Evolutionary conservation across 306 rosid species (phyloP), one percentile per base, ranked within the genome.

Genomic region (Comarum palustre): DNA sequence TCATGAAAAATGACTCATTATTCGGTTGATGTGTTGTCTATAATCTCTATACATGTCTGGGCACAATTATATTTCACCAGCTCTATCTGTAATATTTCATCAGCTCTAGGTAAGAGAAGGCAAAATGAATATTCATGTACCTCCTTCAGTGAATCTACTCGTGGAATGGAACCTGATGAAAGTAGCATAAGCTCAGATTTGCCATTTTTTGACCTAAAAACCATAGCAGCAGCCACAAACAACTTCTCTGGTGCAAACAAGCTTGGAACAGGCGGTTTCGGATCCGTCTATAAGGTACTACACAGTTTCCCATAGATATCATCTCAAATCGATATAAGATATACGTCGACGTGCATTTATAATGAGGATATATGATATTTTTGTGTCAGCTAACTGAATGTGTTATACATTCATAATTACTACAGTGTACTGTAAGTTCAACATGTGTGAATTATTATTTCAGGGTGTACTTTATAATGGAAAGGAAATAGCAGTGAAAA

Each of bases 261-360:
- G 84, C 86, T 85, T 61, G 88, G 88, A 64, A 50, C 79, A 79
- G 86, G 88, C 0, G 88, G 88, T 55, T 85, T 85, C 61, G 86
- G 86, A 27, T 52, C 84, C 22, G 82, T 87, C 29, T 85, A 85
- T 59, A 87, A 83, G 86, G 92, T 85, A 82, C 11, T 19, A 50
- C 22, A 6, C 55, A 50, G 55, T 50, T 50, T 50, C 52, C 55
- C 10, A 5, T 10, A 50, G 22, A 50, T 50, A 50, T 14, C 55
- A 2, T 19, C 55, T 50, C 55, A 48, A 19, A 47, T 47, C 52
- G 8, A 32, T 32, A 46, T 46, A 14, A 4, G 15, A 12, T 4
- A 46, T 2, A 48, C 1, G n/a, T n/a, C 1, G 22, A 17, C 17
- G 5, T 16, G 13, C 17, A 45, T 13, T 20, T 16, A 5, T 17